Percentiles rank a stretch among this genome's conserved stretches.
Evolutionary conservation across 371 early-diverging fungal genomes (phyloP).

Genomic region (Mucor velutinosus): DNA sequence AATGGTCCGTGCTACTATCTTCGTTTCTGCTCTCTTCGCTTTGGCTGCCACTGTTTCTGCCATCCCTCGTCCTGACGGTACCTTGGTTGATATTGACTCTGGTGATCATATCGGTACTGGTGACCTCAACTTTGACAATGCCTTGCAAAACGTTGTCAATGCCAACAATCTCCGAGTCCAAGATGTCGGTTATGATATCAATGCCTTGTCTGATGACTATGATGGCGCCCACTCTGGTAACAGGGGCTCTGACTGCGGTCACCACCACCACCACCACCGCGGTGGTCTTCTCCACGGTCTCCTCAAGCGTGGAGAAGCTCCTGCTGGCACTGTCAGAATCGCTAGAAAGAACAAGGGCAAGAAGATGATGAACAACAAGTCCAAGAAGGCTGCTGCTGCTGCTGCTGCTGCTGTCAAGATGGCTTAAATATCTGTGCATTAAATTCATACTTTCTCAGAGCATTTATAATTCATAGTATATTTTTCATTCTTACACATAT

Average conservation of each 20-base stretch:
- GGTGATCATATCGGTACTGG: not conserved
- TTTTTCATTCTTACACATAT: not conserved
- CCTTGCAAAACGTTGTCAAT: not conserved
- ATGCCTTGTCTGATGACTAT: not conserved
- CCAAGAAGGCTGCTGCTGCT: not conserved
- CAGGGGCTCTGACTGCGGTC: not conserved
- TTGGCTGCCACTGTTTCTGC: conserved; percentile 9
- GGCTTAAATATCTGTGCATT: not conserved
- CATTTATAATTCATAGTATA: not conserved
- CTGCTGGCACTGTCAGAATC: not conserved
- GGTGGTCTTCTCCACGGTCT: not conserved
- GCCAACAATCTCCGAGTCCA: not conserved
- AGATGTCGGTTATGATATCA: not conserved
- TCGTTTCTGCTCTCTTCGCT: conserved; percentile 19
- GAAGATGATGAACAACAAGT: not conserved
- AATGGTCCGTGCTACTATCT: conserved; percentile 22
- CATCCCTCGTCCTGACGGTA: not conserved
- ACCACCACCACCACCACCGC: not conserved
- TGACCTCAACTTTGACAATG: not conserved
- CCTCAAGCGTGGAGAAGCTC: conserved; percentile 3
- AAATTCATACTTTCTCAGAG: not conserved
- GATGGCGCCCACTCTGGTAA: not conserved
- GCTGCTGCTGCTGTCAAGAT: not conserved
- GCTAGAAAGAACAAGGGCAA: not conserved
- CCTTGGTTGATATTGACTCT: not conserved